Evolutionary conservation across 2,329 filamentous ascomycete species (phyloP), one percentile per base, ranked within the genome.

Genomic region (Camillea tinctor): DNA sequence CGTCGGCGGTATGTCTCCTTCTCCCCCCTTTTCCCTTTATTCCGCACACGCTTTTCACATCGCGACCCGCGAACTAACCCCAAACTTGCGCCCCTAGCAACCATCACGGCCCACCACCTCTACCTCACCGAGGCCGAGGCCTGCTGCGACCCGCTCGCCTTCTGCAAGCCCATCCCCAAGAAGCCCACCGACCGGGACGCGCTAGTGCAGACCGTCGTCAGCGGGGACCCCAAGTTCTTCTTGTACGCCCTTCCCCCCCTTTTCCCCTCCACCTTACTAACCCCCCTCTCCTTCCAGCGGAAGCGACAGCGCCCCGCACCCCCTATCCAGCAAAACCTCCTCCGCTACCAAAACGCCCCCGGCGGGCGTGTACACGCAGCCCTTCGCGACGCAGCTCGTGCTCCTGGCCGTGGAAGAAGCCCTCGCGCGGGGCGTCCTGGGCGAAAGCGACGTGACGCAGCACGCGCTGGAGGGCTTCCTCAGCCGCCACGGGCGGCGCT

Each of bases 101-200:
- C 91, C 9, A 92, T 96, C 66, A 97, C 93, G 0, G 91, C 92
- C 1, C 93, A 97, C 71, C 93, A 97, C 71, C 80, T 96, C 21
- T 92, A 86, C 66, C 82, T 97, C 30, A 92, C 89, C 13, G 87
- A 91, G 17, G 89, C 95, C 69, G 88, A 93, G 68, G 79, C 77
- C 61, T 76, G 77, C 59, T 89, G 88, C 80, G 85, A 87, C 20
- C 66, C 65, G 36, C 64, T 89, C 73, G 85, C 83, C 71, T 96
- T 93, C 84, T 93, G 71, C 88, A 94, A 84, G 86, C 88, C 81
- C 81, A 92, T 90, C 30, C 86, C 89, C 55, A 91, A 91, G 79
- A 88, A 85, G 40, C 88, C 91, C 0, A 81, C 82, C 20, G 89
- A 92, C 70, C 76, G 84, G 20, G 76, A 80, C 58, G 81, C 83